Conservation (phyloP, 2,329 filamentous ascomycete genomes). For the Nothophoma quercina region DNA sequence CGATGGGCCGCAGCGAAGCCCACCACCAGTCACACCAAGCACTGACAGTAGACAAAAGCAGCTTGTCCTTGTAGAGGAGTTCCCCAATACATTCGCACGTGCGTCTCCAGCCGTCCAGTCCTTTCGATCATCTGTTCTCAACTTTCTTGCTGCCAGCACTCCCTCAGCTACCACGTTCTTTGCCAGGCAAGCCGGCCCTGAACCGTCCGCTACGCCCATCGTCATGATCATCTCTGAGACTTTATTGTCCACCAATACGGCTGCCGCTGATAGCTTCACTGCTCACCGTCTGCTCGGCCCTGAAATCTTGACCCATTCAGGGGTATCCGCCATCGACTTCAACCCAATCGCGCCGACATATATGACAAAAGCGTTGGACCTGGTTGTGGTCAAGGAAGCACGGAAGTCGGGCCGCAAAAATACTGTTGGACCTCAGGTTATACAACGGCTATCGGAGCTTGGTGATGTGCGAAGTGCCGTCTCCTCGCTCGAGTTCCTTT, state of each 20-base stretch:
- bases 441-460: constrained; percentile 81
- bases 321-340: constrained; percentile 84
- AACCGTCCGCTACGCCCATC: constrained; percentile 64
- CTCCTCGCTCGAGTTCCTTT: constrained; percentile 90
- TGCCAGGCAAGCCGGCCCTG: constrained; percentile 32
- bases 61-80: constrained; percentile 59
- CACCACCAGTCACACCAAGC: constrained; percentile 21
- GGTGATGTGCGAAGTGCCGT: constrained; percentile 94
- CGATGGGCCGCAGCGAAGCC: constrained; percentile 30
- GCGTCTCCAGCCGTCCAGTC: constrained; percentile 55
- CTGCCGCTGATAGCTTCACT: constrained; percentile 89
- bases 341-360: constrained; percentile 89
- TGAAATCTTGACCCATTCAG: constrained; percentile 82
- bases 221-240: constrained; percentile 94
- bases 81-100: constrained; percentile 58
- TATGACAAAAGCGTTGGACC: constrained; percentile 81
- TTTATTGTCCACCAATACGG: constrained; percentile 81
- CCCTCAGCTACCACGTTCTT: constrained; percentile 61
- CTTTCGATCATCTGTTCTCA: constrained; percentile 75
- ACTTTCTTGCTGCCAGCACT: constrained; percentile 74
- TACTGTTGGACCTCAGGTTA: constrained; percentile 78
- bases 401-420: constrained; percentile 76
- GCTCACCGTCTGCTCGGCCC: constrained; percentile 88
- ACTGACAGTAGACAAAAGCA: constrained; percentile 43
- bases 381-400: constrained; percentile 85